phyloP scores from a whole-genome alignment of 1,284 basidiomycete species.

The Fistulina hepatica region DNA sequence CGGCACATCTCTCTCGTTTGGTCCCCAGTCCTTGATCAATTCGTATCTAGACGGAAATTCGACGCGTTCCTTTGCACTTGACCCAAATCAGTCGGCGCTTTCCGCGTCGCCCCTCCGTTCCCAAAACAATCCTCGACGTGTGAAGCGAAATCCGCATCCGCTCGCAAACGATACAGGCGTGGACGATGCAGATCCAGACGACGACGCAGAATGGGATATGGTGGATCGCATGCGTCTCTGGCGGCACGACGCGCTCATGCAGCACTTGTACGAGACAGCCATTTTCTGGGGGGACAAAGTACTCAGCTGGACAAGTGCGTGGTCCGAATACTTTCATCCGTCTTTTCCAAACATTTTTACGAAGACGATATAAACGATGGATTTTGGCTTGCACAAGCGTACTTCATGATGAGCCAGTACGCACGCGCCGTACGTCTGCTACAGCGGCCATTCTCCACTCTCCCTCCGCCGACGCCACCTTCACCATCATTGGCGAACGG shows the following conservation, averaged over 20 bases:
- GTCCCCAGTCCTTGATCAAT: neutral
- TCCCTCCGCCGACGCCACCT: slow-evolving; percentile 33
- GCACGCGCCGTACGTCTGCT: slow-evolving; percentile 88
- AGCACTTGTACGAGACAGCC: slow-evolving; percentile 95
- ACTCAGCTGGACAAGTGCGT: slow-evolving; percentile 86
- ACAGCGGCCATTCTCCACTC: slow-evolving; percentile 57
- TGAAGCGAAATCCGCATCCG: slow-evolving; percentile 43
- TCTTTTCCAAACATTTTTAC: slow-evolving; percentile 5
- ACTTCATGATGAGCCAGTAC: slow-evolving; percentile 93
- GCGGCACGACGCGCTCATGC: slow-evolving; percentile 96
- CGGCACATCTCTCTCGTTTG: neutral
- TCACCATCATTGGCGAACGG: slow-evolving; percentile 45
- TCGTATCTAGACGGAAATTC: slow-evolving; percentile 39
- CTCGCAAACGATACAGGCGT: slow-evolving; percentile 59
- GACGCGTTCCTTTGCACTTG: slow-evolving; percentile 47
- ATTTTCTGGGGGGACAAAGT: slow-evolving; percentile 99
- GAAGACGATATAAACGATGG: slow-evolving; percentile 91
- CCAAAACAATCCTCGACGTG: slow-evolving; percentile 37
- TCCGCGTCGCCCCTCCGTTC: slow-evolving; percentile 56
- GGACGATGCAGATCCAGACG: slow-evolving; percentile 46
- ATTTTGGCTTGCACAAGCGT: slow-evolving; percentile 97
- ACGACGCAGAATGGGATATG: slow-evolving; percentile 68
- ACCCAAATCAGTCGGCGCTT: slow-evolving; percentile 66
- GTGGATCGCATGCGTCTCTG: slow-evolving; percentile 93
- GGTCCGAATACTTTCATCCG: slow-evolving; percentile 9